Percentiles rank a stretch among this genome's conserved stretches.
phyloP scores from a whole-genome alignment of 1,284 basidiomycete species.

The Ceratobasidium sp. region DNA sequence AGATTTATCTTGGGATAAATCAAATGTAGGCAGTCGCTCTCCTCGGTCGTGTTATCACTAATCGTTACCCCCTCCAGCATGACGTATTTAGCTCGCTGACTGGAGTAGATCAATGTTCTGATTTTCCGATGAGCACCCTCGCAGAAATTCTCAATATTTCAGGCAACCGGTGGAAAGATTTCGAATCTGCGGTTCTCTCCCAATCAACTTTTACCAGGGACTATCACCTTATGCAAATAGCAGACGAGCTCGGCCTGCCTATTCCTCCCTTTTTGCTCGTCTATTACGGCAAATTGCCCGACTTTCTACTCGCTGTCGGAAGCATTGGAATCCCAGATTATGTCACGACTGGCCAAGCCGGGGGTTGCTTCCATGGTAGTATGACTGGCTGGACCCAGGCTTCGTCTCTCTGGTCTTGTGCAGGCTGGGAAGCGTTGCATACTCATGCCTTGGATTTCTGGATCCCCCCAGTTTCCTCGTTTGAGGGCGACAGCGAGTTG shows the following conservation, averaged over 20 bases:
- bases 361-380: slow-evolving; percentile 20
- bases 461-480: neutral
- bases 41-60: neutral
- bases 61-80: neutral
- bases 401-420: slow-evolving; percentile 34
- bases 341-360: neutral
- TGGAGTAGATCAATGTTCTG: neutral
- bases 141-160: slow-evolving; percentile 31
- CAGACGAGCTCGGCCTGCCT: slow-evolving; percentile 20
- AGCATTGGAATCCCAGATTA: slow-evolving; percentile 28
- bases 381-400: slow-evolving; percentile 11
- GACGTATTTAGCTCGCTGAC: slow-evolving; percentile 31
- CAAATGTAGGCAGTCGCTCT: slow-evolving; percentile 9
- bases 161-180: neutral
- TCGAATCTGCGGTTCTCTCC: slow-evolving; percentile 10
- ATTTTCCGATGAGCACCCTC: slow-evolving; percentile 30
- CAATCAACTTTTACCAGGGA: neutral
- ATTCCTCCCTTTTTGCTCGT: slow-evolving; percentile 27
- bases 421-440: slow-evolving; percentile 34
- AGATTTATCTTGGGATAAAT: slow-evolving; percentile 12
- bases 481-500: neutral
- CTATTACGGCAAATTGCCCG: slow-evolving; percentile 12
- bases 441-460: slow-evolving; percentile 22
- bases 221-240: slow-evolving; percentile 42
- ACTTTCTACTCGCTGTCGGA: slow-evolving; percentile 20